Percentiles rank a stretch among this genome's conserved stretches.
phyloP scores from a whole-genome alignment of 2,329 filamentous ascomycete genomes.

The Ophiostoma himal-ulmi region DNA sequence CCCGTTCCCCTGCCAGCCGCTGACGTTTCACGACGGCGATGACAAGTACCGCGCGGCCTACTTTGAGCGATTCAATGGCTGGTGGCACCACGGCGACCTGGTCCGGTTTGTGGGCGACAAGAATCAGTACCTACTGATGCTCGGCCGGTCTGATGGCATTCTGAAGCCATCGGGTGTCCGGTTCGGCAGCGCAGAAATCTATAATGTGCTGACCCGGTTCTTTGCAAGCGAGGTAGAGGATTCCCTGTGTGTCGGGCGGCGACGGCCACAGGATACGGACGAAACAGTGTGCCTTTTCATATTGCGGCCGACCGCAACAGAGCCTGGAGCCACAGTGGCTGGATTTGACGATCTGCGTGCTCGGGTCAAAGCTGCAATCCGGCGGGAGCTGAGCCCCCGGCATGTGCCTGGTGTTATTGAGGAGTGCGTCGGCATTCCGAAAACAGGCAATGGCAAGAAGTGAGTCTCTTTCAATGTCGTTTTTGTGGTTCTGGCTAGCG shows the following conservation, averaged over 20 bases:
- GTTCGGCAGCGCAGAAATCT: conserved; percentile 92
- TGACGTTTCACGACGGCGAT: conserved; percentile 76
- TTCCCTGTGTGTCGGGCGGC: conserved; percentile 77
- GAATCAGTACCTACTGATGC: conserved; percentile 77
- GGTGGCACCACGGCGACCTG: conserved; percentile 97
- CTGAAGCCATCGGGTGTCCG: conserved; percentile 87
- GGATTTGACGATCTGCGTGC: conserved; percentile 56
- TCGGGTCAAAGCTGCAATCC: conserved; percentile 62
- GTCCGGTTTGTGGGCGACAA: conserved; percentile 57
- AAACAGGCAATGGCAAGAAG: conserved; percentile 95
- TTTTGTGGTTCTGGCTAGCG: too few species aligned
- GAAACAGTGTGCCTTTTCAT: conserved; percentile 87
- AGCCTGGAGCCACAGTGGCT: conserved; percentile 47
- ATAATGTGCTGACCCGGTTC: conserved; percentile 82
- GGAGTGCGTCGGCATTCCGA: conserved; percentile 76
- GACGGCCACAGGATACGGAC: conserved; percentile 65
- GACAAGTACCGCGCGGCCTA: conserved; percentile 79
- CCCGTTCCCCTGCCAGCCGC: conserved; percentile 85
- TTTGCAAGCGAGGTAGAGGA: conserved; percentile 76
- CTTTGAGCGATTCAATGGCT: conserved; percentile 71
- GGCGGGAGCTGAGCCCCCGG: conserved; percentile 73
- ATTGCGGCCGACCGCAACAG: conserved; percentile 43
- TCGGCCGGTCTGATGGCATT: conserved; percentile 86
- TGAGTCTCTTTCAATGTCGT: conserved; percentile 41
- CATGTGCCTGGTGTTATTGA: conserved; percentile 84